Evolutionary conservation across 805 yeast genomes (phyloP), one percentile per base, ranked within the genome.

Genomic region (Citeromyces matritensis): DNA sequence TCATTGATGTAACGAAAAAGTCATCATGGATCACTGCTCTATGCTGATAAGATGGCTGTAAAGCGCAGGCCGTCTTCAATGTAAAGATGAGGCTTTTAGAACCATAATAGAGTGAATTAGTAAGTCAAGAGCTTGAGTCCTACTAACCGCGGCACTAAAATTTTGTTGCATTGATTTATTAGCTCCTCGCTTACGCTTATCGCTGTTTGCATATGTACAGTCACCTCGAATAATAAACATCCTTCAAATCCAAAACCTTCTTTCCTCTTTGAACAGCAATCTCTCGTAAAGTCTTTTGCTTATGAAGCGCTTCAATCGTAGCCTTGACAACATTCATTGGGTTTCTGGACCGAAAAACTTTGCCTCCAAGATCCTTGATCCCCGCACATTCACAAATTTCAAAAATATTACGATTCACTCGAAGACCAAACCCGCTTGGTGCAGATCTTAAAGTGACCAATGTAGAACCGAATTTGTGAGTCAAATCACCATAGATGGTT

Each of bases 381-480:
- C 98, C 98, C 1, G 86, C 94, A 36, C 85, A 74, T 50, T 79
- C 81, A 54, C 96, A 86, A 36, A 91, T 73, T 58, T 85, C 95
- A 45, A 77, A 84, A 39, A 91, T 75, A 52, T 78, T 72, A 41
- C 82, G 93, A 57, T 86, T 86, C 29, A 85, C 95, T 44, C 96
- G 69, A 37, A 91, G 65, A 13, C 98, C 98, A 39, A 79, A 79
- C 45, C 96, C 97, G 1, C 94, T 77, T 15, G 95, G 91, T 1
- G 94, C 86, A 3, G 94, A 72, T 49, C 85, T 72, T 45, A 91
- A 60, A 42, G 75, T 71, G 42, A 91, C 65, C 43, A 78, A 70
- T 33, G 85, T 86, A 25, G 95, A 93, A 46, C 86, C 95, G 56
- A 60, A 83, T 51, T 84, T 83, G 57, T 76, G 65, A 43, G 79